A percentile compares a stretch with the other conserved stretches of the same genome.
phyloP scores from a whole-genome alignment of 2,329 filamentous ascomycete species.

The Penicillium sp. region DNA sequence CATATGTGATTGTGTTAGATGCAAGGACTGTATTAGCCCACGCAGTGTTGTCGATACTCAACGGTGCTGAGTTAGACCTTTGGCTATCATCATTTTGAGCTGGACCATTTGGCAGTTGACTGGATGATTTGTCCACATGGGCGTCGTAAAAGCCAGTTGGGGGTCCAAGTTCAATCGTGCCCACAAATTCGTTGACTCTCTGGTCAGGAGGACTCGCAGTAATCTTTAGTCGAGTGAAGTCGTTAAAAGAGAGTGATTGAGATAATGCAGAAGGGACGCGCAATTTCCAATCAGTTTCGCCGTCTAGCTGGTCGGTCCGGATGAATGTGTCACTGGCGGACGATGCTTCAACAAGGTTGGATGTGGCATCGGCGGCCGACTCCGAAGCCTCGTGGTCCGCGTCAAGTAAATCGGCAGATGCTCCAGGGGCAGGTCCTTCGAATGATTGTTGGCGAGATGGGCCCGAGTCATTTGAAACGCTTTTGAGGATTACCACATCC shows the following conservation, averaged over 20 bases:
- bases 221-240: conserved; percentile 67
- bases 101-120: conserved; percentile 12
- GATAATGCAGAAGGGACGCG: conserved; percentile 83
- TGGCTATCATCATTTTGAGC: conserved; percentile 19
- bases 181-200: conserved; percentile 91
- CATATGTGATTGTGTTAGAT: conserved; percentile 83
- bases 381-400: conserved; percentile 19
- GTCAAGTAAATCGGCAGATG: conserved; percentile 28
- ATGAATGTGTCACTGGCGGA: conserved; percentile 85
- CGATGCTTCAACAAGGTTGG: conserved; percentile 24
- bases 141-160: conserved; percentile 50
- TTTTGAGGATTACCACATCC: conserved; percentile 91
- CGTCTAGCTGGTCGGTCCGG: conserved; percentile 92
- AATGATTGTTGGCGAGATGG: conserved; percentile 27
- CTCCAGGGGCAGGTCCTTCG: conserved; percentile 11
- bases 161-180: conserved; percentile 75
- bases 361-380: conserved; percentile 9
- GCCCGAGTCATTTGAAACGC: conserved; percentile 59
- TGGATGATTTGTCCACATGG: conserved; percentile 36
- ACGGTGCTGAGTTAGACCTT: conserved; percentile 61
- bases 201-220: conserved; percentile 88
- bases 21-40: conserved; percentile 98
- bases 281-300: conserved; percentile 98
- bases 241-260: conserved; percentile 70
- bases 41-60: conserved; percentile 95